phyloP scores from a whole-genome alignment of 305 asterid species.

The Fraxinus latifolia region DNA sequence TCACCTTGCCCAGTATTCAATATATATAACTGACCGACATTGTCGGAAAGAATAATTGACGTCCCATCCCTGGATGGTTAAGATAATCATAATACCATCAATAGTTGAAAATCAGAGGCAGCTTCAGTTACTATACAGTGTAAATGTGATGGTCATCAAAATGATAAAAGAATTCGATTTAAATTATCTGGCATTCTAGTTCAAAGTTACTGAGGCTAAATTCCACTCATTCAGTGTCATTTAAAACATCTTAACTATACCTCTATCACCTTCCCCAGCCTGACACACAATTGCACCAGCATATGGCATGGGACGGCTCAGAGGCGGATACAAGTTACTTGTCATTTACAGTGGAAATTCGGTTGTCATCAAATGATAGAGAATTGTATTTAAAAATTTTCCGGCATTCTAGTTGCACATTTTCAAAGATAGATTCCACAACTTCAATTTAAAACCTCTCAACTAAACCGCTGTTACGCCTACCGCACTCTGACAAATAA shows the following conservation, averaged over 20 bases:
- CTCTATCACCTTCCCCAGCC: conserved; percentile 6
- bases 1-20: conserved; percentile 97
- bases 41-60: conserved; percentile 92
- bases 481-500: conserved; percentile 10
- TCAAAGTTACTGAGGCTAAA: background rate
- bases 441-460: background rate
- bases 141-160: conserved; percentile 12
- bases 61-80: conserved; percentile 83
- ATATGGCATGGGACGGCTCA: conserved; percentile 12
- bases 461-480: background rate
- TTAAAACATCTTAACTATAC: conserved; percentile 9
- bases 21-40: conserved; percentile 88
- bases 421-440: background rate
- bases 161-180: conserved; percentile 7
- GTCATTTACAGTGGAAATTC: background rate
- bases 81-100: conserved; percentile 28
- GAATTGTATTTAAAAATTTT: background rate
- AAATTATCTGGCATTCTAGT: background rate
- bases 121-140: conserved; percentile 12
- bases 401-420: background rate
- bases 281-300: conserved; percentile 18
- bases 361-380: background rate
- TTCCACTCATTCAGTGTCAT: background rate
- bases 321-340: background rate
- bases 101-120: conserved; percentile 17